These are phyloP conservation scores for Smittium culicis DNA, from an alignment of 371 early-diverging fungal genomes.

Conservation along the genomic window DNA sequence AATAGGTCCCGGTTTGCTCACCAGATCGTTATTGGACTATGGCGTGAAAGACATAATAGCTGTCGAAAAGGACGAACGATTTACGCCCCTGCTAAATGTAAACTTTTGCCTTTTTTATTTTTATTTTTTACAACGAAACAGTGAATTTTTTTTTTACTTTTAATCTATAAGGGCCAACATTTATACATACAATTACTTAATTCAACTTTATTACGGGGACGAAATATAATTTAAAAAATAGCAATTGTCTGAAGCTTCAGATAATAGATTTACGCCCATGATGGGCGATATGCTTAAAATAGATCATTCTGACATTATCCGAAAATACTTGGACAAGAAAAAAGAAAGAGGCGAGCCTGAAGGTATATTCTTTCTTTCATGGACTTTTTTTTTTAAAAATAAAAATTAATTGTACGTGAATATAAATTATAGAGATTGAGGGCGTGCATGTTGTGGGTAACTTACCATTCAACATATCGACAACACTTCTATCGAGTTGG, in stretches of 20 bases:
- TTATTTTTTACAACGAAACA: neutral
- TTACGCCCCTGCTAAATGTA: conserved; percentile 52
- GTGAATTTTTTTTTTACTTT: neutral
- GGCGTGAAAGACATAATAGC: conserved; percentile 52
- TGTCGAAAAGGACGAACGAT: conserved; percentile 64
- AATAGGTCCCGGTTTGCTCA: conserved; percentile 66
- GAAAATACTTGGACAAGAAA: neutral
- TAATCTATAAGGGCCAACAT: no score
- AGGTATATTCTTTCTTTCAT: neutral
- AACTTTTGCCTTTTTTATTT: neutral
- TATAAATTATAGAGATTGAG: conserved; percentile 10
- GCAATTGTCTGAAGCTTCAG: conserved; percentile 30
- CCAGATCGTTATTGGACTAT: conserved; percentile 58
- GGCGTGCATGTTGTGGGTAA: conserved; percentile 47
- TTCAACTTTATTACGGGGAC: no score
- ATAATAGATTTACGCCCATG: conserved; percentile 33
- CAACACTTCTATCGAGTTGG: conserved; percentile 61
- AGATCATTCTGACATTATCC: conserved; percentile 25
- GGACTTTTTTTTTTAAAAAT: conserved; percentile 1
- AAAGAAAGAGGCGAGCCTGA: neutral
- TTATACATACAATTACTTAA: no score
- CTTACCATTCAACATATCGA: conserved; percentile 63
- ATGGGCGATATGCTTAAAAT: conserved; percentile 49
- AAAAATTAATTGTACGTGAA: neutral
- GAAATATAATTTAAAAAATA: no score